Conservation (phyloP, 495 filamentous ascomycete genomes). For the Penicillium manginii region DNA sequence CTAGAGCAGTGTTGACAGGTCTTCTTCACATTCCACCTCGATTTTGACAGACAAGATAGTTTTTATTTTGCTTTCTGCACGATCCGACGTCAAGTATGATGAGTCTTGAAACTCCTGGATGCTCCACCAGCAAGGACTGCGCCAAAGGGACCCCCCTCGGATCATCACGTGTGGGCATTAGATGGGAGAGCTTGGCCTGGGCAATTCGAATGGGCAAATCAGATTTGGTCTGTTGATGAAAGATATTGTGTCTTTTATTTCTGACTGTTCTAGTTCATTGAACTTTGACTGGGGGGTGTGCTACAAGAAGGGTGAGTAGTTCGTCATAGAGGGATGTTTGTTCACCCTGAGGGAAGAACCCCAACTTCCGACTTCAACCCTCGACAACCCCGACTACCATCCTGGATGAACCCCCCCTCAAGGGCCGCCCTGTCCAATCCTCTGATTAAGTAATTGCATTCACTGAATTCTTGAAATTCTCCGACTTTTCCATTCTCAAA, state of each 20-base stretch:
- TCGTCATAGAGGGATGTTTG: slow-evolving; percentile 32
- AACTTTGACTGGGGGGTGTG: too few species aligned
- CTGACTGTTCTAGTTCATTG: not conserved
- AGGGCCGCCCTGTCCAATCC: slow-evolving; percentile 3
- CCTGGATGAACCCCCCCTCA: not conserved
- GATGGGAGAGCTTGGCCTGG: not conserved
- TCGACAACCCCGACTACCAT: not conserved
- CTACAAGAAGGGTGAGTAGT: not conserved
- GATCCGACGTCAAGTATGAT: slow-evolving; percentile 21
- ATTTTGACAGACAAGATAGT: not conserved
- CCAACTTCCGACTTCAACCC: slow-evolving; percentile 1
- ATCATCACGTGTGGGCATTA: slow-evolving; percentile 11
- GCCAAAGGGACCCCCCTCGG: slow-evolving; percentile 16
- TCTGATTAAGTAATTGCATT: not conserved
- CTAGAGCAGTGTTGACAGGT: not conserved
- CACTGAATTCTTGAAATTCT: slow-evolving; percentile 12
- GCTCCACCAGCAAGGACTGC: slow-evolving; percentile 14
- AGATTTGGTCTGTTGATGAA: not conserved
- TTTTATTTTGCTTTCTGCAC: slow-evolving; percentile 1
- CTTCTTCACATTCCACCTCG: not conserved
- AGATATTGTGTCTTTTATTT: not conserved
- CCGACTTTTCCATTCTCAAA: slow-evolving; percentile 19
- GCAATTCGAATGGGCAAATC: not conserved
- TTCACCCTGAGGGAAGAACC: slow-evolving; percentile 9
- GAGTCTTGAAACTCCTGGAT: slow-evolving; percentile 21